These are phyloP conservation scores for Physcia stellaris DNA, from an alignment of 495 filamentous ascomycete species.

Conservation along the genomic window DNA sequence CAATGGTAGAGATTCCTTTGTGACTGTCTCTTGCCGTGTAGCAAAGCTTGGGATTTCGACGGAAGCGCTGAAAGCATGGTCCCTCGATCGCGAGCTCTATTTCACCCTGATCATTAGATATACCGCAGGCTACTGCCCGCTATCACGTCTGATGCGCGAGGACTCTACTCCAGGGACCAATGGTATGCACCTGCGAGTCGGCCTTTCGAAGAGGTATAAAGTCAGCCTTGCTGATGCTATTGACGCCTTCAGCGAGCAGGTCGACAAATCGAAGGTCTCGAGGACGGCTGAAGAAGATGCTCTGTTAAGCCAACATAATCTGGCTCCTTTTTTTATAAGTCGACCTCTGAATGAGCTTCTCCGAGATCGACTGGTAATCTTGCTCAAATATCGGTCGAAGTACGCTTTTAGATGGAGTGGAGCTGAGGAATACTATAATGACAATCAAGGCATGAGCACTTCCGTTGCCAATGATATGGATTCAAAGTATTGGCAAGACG, in stretches of 20 bases:
- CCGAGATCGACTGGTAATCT: slow-evolving; percentile 46
- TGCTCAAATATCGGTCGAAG: slow-evolving; percentile 46
- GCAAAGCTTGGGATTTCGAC: slow-evolving; percentile 61
- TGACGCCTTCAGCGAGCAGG: slow-evolving; percentile 32
- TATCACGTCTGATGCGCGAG: slow-evolving; percentile 33
- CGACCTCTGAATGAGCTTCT: slow-evolving; percentile 57
- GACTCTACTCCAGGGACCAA: neutral
- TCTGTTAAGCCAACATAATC: slow-evolving; percentile 4
- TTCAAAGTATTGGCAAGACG: slow-evolving; percentile 23
- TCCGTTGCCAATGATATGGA: slow-evolving; percentile 19
- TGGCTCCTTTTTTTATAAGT: slow-evolving; percentile 54
- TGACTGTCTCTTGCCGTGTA: slow-evolving; percentile 49
- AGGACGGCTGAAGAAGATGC: slow-evolving; percentile 5
- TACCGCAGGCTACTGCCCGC: slow-evolving; percentile 36
- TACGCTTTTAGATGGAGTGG: slow-evolving; percentile 50
- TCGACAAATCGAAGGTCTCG: slow-evolving; percentile 13
- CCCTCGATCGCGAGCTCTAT: slow-evolving; percentile 51
- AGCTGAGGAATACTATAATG: slow-evolving; percentile 47
- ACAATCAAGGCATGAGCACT: slow-evolving; percentile 26
- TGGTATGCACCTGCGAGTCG: slow-evolving; percentile 28
- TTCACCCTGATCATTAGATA: slow-evolving; percentile 68
- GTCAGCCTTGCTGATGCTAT: slow-evolving; percentile 28
- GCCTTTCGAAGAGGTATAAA: slow-evolving; percentile 36
- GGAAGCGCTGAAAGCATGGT: slow-evolving; percentile 68
- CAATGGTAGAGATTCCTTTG: slow-evolving; percentile 24